Conservation (phyloP, 148 eudicot species). For the Dianthus caryophyllus region DNA sequence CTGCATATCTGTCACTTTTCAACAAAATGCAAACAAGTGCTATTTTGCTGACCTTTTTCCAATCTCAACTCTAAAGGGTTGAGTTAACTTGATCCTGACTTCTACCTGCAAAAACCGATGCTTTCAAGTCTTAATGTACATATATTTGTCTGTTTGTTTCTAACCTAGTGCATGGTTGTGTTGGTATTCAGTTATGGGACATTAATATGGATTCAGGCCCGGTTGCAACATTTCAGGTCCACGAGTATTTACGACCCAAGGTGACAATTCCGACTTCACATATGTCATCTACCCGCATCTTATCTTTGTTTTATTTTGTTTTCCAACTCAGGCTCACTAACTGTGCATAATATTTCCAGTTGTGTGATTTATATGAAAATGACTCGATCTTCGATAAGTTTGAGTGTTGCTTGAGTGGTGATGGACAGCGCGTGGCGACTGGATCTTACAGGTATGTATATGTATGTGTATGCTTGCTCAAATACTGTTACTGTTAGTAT, state of each 20-base stretch:
- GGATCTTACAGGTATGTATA: slow-evolving; percentile 81
- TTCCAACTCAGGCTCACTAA: not conserved
- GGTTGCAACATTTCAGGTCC: slow-evolving; percentile 90
- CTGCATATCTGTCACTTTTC: not conserved
- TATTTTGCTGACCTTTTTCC: too few species aligned
- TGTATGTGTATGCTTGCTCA: not conserved
- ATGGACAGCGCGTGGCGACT: slow-evolving; percentile 76
- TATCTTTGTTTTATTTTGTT: not conserved
- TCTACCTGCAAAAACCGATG: too few species aligned
- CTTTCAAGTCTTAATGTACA: not conserved
- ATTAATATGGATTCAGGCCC: slow-evolving; percentile 99
- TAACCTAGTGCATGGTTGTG: not conserved
- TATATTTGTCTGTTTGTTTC: not conserved
- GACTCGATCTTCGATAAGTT: slow-evolving; percentile 96
- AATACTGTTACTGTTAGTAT: too few species aligned
- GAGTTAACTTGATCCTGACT: not conserved
- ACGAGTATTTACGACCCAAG: slow-evolving; percentile 94
- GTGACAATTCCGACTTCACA: slow-evolving; percentile 39
- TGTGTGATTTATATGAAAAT: slow-evolving; percentile 84
- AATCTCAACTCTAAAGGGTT: too few species aligned
- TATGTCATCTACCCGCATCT: not conserved
- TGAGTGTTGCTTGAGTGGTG: slow-evolving; percentile 92
- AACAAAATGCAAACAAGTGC: not conserved
- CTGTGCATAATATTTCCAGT: slow-evolving; percentile 36
- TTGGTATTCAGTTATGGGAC: slow-evolving; percentile 81